Evolutionary conservation across 345 rosid genomes (phyloP), one percentile per base, ranked within the genome.

Genomic region (Citrus cavaleriei): DNA sequence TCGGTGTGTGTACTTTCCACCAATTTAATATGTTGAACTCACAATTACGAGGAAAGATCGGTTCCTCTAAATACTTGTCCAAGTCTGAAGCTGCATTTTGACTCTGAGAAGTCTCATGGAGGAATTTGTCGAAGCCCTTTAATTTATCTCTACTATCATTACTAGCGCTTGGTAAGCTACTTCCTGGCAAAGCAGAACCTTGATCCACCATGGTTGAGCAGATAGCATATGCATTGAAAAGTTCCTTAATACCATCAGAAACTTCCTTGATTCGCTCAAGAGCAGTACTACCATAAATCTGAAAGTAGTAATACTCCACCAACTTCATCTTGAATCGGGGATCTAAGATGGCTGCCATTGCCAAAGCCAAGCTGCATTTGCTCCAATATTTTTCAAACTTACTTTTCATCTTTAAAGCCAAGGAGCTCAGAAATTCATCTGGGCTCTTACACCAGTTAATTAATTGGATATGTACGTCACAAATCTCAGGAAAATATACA

Each of bases 1-100:
- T 91, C n/a, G 98, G 97, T 1, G 97, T 92, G 84, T 95, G 97
- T 61, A 93, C 99, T 75, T 90, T 93, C 99, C 99, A 95, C 93
- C 97, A 95, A 81, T 95, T 93, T 77, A 95, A 73, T 74, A 95
- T 86, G 82, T 86, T 90, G 85, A 95, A 95, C 74, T 95, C 93
- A 4, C 93, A 84, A 62, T 86, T 92, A 59, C 98, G 96, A 34
- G 98, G 96, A 68, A 93, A 92, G 69, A 92, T 89, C 2, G 98
- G 95, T 77, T 95, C 99, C 83, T 92, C 96, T 73, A 93, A 82
- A 80, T 95, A 93, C 81, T 93, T 95, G 64, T 95, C 98, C 86
- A 95, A 80, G 83, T 95, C 98, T 19, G 95, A 89, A 28, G 82
- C 25, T 35, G 78, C 81, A 81, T 79, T 89, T 77, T 86, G 96